Percentiles rank a stretch among this genome's conserved stretches.
Conservation (phyloP, 257 asterid genomes). For the Knoxia roxburghii region DNA sequence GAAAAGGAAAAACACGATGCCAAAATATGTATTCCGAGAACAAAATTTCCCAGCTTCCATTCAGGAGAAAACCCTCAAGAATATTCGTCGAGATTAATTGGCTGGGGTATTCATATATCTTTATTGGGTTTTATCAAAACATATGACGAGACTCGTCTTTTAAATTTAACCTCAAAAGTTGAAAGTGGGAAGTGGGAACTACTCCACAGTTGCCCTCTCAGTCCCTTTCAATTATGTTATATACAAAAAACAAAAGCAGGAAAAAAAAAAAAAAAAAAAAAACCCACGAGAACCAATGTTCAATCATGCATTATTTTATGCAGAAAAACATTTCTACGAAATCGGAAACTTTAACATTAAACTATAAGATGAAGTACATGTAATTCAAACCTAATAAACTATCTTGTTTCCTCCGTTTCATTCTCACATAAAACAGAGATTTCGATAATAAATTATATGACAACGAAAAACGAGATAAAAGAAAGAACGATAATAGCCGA, state of each 20-base stretch:
- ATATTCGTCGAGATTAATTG: conserved; percentile 21
- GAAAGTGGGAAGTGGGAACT: neutral
- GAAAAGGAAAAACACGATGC: no score
- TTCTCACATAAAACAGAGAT: no score
- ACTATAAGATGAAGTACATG: no score
- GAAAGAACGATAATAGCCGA: no score
- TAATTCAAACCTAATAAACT: neutral
- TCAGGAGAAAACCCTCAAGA: conserved; percentile 11
- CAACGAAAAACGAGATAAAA: no score
- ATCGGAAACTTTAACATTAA: neutral
- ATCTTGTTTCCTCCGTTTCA: no score
- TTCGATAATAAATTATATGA: no score
- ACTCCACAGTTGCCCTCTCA: no score
- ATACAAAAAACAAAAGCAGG: no score
- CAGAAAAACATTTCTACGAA: no score
- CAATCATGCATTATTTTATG: neutral
- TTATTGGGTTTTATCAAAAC: neutral
- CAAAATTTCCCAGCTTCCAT: conserved; percentile 6
- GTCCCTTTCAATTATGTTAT: no score
- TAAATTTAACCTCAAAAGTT: neutral
- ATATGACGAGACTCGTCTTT: neutral
- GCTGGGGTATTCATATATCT: conserved; percentile 22
- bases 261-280: neutral
- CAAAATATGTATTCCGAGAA: neutral
- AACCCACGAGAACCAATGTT: neutral